Conservation (phyloP, 345 rosid genomes). For the Brassica incana region DNA sequence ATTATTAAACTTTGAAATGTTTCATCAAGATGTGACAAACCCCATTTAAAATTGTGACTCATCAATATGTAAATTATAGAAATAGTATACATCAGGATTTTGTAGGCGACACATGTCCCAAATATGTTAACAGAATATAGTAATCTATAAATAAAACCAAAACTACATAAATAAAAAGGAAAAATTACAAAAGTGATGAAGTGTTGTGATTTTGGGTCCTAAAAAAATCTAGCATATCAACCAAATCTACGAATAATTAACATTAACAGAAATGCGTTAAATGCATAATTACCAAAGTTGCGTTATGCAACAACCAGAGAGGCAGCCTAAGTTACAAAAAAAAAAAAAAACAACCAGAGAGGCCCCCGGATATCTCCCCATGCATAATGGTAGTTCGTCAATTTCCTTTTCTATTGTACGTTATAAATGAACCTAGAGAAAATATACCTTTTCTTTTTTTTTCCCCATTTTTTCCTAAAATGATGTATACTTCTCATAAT, state of each 20-base stretch:
- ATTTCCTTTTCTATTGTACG: conserved; percentile 14
- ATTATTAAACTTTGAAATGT: background rate
- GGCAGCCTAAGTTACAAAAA: background rate
- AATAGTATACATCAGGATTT: background rate
- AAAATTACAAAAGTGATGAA: background rate
- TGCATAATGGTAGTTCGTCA: conserved; percentile 18
- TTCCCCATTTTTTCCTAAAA: background rate
- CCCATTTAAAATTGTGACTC: background rate
- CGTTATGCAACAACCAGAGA: conserved; percentile 3
- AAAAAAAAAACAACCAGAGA: background rate
- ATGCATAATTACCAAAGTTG: background rate
- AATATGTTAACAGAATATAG: background rate
- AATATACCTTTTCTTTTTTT: background rate
- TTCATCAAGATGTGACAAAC: conserved; percentile 8
- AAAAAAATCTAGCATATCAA: background rate
- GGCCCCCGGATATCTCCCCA: conserved; percentile 22
- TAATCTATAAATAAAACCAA: background rate
- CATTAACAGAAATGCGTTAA: conserved; percentile 8
- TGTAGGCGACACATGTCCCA: background rate
- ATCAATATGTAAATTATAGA: background rate
- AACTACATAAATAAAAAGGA: background rate
- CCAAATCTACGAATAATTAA: background rate
- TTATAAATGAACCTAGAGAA: background rate
- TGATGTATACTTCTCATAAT: background rate
- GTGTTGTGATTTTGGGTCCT: background rate